These are phyloP conservation scores for Aureobasidium uvarum DNA, from an alignment of 2,329 filamentous ascomycete species.

Conservation along the genomic window DNA sequence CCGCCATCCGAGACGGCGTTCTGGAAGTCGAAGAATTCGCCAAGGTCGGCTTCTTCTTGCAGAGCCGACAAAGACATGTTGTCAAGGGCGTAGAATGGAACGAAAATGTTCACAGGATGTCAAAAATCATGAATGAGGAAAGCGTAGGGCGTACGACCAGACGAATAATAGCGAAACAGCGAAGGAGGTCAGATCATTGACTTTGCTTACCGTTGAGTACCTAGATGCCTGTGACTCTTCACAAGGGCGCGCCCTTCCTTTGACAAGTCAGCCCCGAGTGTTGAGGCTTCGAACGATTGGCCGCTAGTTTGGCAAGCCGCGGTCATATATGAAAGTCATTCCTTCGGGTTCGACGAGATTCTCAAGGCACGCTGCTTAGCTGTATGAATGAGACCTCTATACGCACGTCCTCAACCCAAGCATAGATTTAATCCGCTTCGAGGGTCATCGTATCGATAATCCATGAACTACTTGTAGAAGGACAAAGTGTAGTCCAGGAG, in stretches of 20 bases:
- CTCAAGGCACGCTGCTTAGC: not conserved
- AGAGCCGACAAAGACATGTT: slow-evolving; percentile 12
- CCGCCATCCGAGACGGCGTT: slow-evolving; percentile 24
- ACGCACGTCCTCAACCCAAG: not conserved
- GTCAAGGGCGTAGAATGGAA: slow-evolving; percentile 5
- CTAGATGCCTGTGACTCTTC: slow-evolving; percentile 21
- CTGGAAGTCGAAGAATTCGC: slow-evolving; percentile 28
- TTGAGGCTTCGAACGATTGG: slow-evolving; percentile 5
- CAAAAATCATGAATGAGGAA: slow-evolving; percentile 16
- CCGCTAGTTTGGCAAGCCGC: slow-evolving; percentile 6
- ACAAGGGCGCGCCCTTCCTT: slow-evolving; percentile 21
- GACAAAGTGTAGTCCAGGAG: not conserved
- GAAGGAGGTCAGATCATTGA: slow-evolving; percentile 15
- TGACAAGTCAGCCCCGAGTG: slow-evolving; percentile 20
- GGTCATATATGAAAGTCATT: slow-evolving; percentile 5
- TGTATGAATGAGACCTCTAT: not conserved
- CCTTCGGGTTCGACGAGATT: not conserved
- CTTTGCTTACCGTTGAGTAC: slow-evolving; percentile 25
- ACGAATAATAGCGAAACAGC: not conserved
- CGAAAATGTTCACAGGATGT: not conserved
- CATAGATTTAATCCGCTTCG: too few relatives aligned
- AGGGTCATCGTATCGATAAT: too few relatives aligned
- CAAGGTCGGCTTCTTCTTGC: slow-evolving; percentile 26
- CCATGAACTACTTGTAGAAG: not conserved
- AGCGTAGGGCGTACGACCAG: slow-evolving; percentile 12